Percentiles rank a stretch among this genome's conserved stretches.
Conservation (phyloP, 768 basidiomycete species). For the Suillus subluteus region DNA sequence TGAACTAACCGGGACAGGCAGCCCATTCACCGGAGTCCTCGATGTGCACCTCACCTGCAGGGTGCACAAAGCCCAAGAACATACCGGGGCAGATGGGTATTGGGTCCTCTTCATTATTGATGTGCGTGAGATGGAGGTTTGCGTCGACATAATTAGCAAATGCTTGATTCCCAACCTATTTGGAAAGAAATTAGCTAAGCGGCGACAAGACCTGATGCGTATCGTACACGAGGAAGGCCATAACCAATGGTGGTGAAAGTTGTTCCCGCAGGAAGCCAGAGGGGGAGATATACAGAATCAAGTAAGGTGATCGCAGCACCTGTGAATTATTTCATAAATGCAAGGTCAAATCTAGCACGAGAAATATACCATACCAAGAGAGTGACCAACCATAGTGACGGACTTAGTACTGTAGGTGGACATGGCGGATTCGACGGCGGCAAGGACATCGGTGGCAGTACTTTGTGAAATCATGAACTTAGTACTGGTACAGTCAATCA, state of each 20-base stretch:
- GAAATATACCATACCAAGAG: slow-evolving; percentile 32
- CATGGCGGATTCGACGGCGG: slow-evolving; percentile 48
- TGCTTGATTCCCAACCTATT: slow-evolving; percentile 57
- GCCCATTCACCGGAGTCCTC: slow-evolving; percentile 53
- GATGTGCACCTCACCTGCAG: slow-evolving; percentile 48
- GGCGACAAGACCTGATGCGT: not conserved
- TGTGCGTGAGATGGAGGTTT: slow-evolving; percentile 48
- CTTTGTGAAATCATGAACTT: slow-evolving; percentile 23
- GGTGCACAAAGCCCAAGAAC: slow-evolving; percentile 45
- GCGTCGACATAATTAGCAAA: slow-evolving; percentile 62
- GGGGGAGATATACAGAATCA: slow-evolving; percentile 43
- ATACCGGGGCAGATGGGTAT: slow-evolving; percentile 39
- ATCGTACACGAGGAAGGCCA: slow-evolving; percentile 40
- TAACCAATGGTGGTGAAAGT: slow-evolving; percentile 36
- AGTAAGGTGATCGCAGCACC: slow-evolving; percentile 43
- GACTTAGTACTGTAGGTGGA: slow-evolving; percentile 35
- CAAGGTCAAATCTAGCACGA: not conserved
- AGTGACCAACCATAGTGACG: slow-evolving; percentile 52
- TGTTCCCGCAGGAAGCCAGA: slow-evolving; percentile 38
- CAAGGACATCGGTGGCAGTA: slow-evolving; percentile 43
- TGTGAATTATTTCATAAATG: slow-evolving; percentile 3
- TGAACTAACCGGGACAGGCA: slow-evolving; percentile 49
- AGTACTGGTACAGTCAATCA: not conserved
- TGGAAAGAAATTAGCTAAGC: not conserved
- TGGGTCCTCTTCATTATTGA: slow-evolving; percentile 54